A percentile compares a stretch with the other conserved stretches of the same genome.
Evolutionary conservation across 257 asterid genomes (phyloP).

Genomic region (Dorcoceras hygrometricum): DNA sequence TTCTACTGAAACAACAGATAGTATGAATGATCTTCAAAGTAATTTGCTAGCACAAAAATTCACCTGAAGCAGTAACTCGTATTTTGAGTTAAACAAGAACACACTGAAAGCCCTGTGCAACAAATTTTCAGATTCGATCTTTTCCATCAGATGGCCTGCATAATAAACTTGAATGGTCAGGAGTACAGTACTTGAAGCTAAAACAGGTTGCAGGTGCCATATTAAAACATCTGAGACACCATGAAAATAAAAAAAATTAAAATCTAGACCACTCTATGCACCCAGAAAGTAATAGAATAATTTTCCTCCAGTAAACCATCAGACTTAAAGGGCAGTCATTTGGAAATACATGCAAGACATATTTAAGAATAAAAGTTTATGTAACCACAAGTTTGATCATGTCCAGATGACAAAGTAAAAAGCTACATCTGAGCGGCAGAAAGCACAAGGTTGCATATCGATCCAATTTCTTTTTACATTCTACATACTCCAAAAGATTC

Average conservation of each 20-base stretch:
- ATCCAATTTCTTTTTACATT: not conserved
- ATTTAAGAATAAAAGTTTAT: too few relatives aligned
- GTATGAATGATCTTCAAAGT: not conserved
- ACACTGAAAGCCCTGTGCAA: conserved; percentile 97
- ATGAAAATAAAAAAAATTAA: not conserved
- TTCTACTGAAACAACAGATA: not conserved
- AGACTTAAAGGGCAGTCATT: not conserved
- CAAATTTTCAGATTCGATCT: conserved; percentile 69
- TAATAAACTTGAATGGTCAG: conserved; percentile 12
- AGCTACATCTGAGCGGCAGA: not conserved
- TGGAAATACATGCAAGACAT: not conserved
- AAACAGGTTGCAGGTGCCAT: not conserved
- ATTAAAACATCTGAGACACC: not conserved
- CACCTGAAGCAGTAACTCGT: conserved; percentile 93
- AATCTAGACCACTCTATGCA: not conserved
- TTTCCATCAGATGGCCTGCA: conserved; percentile 94
- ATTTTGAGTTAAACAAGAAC: conserved; percentile 82
- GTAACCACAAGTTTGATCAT: too few relatives aligned
- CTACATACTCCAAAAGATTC: not conserved
- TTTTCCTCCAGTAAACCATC: not conserved
- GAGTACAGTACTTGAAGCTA: not conserved
- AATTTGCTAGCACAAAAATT: not conserved
- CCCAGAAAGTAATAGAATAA: not conserved
- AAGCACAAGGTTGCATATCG: not conserved
- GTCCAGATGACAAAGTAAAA: not conserved